Percentiles rank a stretch among this genome's conserved stretches.
Conservation (phyloP, 495 filamentous ascomycete genomes). For the Stereocaulon alpinum region DNA sequence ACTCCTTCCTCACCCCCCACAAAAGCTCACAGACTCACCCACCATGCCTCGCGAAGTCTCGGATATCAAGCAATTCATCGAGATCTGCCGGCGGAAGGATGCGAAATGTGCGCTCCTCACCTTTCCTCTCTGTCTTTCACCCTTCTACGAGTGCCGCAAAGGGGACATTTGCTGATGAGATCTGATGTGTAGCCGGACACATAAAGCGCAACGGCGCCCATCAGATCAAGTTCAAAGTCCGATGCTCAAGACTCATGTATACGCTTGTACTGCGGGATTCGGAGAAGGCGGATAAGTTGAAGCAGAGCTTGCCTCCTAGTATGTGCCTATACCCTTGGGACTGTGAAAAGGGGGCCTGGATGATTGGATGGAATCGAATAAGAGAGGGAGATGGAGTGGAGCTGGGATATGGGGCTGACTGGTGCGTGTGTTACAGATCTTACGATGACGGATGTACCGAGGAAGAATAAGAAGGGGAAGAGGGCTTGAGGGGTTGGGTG, state of each 20-base stretch:
- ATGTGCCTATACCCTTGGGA: constrained; percentile 30
- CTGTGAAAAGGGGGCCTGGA: background rate
- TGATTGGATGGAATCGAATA: background rate
- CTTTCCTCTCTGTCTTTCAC: background rate
- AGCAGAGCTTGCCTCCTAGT: constrained; percentile 96
- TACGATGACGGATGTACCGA: constrained; percentile 65
- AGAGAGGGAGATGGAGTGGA: background rate
- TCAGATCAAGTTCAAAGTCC: constrained; percentile 99
- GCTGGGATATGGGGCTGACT: constrained; percentile 24
- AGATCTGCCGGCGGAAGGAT: constrained; percentile 98
- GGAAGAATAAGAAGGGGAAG: constrained; percentile 61
- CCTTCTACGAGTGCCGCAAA: too few relatives aligned
- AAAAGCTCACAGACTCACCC: constrained; percentile 22
- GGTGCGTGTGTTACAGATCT: constrained; percentile 41
- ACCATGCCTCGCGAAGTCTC: constrained; percentile 95
- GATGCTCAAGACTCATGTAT: constrained; percentile 89
- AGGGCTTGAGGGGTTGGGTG: constrained; percentile 15
- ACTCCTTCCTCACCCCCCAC: constrained; percentile 11
- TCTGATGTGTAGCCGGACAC: constrained; percentile 58
- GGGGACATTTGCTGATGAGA: constrained; percentile 30
- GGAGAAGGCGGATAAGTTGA: constrained; percentile 99
- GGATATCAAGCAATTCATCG: constrained; percentile 99
- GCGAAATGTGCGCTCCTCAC: constrained; percentile 65
- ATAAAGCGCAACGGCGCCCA: constrained; percentile 83
- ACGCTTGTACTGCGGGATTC: constrained; percentile 93